Base-by-base conservation (phyloP, 352 stramenopile genomes). In the Thalassiosira mediterranea region DNA sequence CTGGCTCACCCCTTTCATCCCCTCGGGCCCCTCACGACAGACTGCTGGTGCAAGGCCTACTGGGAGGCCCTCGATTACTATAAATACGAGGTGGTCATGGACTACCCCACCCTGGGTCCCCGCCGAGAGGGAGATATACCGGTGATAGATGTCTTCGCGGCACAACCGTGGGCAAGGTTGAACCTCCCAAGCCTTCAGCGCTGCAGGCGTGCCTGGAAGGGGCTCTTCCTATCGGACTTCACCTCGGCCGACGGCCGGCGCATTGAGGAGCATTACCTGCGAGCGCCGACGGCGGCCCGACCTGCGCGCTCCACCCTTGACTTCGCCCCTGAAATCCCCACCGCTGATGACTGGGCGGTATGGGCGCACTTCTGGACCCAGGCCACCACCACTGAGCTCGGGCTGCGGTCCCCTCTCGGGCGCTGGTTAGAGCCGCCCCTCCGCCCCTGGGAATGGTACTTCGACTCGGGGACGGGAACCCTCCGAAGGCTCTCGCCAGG, bases 361-460 rank as follows among this genome's bases (percentile, higher is more conserved):
- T 53, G 44, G 44, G 15, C 13, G 10, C 4, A 13, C 3, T 68
- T 69, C 23, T 69, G 32, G 56, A 46, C 31, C 10, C 25, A 3
- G 11, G 49, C 15, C 13, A 48, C 46, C 13, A 2, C 25, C 13
- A 15, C 42, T 23, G 56, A 47, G n/a, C 4, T 62, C 1, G 28
- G 3, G 17, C 11, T 61, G 1, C 1, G 2, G 0, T 19, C 1
- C 5, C 31, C 54, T 19, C 49, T 76, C 5, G 58, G 68, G 0
- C 28, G 32, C 2, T 76, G 67, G 67, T 26, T 56, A 10, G 19
- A 15, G 15, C 48, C 21, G 17, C 28, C 57, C 7, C 49, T 48
- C 23, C 40, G 23, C n/a, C 1, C 0, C 4, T 71, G 59, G 57
- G 11, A 46, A 23, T 71, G 59, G 58, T 42, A 13, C 34, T 42